Conservation (phyloP, 257 asterid genomes). For the Nicotiana tabacum region DNA sequence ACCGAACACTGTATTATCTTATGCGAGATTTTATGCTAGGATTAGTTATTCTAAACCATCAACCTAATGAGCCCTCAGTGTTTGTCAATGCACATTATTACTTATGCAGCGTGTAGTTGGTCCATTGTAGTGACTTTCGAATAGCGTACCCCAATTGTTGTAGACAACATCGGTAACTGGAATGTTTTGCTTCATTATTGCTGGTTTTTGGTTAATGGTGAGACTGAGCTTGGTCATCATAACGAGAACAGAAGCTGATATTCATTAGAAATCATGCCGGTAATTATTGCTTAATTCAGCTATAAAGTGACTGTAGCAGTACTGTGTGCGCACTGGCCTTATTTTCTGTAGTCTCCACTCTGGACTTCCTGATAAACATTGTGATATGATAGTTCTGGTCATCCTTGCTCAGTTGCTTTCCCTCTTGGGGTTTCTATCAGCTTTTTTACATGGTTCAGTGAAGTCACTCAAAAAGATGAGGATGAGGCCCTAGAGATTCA, state of each 20-base stretch:
- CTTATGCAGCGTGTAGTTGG: background rate
- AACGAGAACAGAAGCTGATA: background rate
- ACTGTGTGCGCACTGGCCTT: background rate
- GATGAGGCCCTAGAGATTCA: constrained; percentile 49
- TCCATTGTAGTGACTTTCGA: background rate
- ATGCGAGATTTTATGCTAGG: too few species aligned
- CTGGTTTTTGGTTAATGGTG: background rate
- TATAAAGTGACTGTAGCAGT: background rate
- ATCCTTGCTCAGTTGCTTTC: background rate
- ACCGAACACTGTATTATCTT: too few species aligned
- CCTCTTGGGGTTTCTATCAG: constrained; percentile 31
- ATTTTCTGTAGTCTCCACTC: background rate
- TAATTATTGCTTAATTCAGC: background rate
- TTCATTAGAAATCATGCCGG: background rate
- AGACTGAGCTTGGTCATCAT: background rate
- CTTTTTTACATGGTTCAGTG: constrained; percentile 81
- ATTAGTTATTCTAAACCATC: too few species aligned
- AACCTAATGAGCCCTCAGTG: background rate
- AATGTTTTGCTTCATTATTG: background rate
- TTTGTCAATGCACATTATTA: background rate
- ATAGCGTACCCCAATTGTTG: too few species aligned
- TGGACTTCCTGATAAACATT: background rate
- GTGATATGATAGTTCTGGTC: background rate
- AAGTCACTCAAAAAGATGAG: constrained; percentile 44
- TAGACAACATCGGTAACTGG: background rate